phyloP scores from a whole-genome alignment of 495 filamentous ascomycete genomes.

The Eremomyces bilateralis region DNA sequence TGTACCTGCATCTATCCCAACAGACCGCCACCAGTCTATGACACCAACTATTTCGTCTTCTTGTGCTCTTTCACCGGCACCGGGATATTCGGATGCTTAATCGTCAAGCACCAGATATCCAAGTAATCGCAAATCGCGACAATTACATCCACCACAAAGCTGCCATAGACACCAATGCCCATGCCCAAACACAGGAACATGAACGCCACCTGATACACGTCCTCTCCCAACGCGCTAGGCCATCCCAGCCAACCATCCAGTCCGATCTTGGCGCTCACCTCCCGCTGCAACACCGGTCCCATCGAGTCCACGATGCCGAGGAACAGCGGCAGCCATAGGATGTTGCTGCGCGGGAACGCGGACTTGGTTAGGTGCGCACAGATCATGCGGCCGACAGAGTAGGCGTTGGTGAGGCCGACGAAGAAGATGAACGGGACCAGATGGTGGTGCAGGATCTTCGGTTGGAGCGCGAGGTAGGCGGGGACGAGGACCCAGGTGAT shows the following conservation, averaged over 20 bases:
- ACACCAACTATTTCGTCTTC: constrained; percentile 3
- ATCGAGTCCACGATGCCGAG: constrained; percentile 56
- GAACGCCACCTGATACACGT: constrained; percentile 63
- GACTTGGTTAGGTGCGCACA: constrained; percentile 72
- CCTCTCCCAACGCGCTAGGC: constrained; percentile 47
- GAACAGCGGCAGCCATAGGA: constrained; percentile 44
- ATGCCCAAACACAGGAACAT: constrained; percentile 65
- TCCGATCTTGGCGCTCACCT: constrained; percentile 23
- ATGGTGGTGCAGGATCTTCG: constrained; percentile 56
- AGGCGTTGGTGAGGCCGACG: constrained; percentile 74
- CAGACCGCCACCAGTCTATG: no score
- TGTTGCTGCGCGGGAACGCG: constrained; percentile 71
- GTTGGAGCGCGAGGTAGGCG: constrained; percentile 63
- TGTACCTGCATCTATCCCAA: no score
- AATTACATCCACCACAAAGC: constrained; percentile 89
- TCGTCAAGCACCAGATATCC: constrained; percentile 95
- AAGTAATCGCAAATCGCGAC: constrained; percentile 93
- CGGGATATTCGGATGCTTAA: constrained; percentile 45
- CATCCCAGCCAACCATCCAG: constrained; percentile 31
- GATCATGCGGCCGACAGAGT: constrained; percentile 87
- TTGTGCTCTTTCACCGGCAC: constrained; percentile 13
- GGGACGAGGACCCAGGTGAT: constrained; percentile 51
- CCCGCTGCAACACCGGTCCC: constrained; percentile 36
- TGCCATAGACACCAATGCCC: constrained; percentile 72
- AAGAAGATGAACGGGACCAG: constrained; percentile 75